Percentiles rank a stretch among this genome's conserved stretches.
These are phyloP conservation scores for Trametes sp. DNA, from an alignment of 1,284 basidiomycete genomes.

Conservation along the genomic window DNA sequence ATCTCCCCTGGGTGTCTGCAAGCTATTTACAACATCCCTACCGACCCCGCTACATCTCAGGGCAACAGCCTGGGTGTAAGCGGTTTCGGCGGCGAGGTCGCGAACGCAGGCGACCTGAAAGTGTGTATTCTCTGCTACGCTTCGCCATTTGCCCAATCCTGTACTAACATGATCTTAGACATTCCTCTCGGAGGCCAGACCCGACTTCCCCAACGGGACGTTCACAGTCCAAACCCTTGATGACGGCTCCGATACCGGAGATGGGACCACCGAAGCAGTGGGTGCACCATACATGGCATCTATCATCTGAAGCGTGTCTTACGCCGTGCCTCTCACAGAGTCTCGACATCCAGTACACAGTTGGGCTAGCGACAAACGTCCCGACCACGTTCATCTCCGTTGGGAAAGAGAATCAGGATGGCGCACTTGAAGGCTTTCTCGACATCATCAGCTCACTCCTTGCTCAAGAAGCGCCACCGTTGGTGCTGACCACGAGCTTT, in stretches of 20 bases:
- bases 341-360: slow-evolving; percentile 69
- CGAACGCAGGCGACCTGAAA: slow-evolving; percentile 53
- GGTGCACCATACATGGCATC: background rate
- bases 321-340: slow-evolving; percentile 36
- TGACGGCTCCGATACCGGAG: background rate
- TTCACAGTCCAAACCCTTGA: slow-evolving; percentile 6
- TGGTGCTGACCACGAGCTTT: slow-evolving; percentile 50
- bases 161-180: slow-evolving; percentile 41
- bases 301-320: background rate
- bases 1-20: slow-evolving; percentile 62
- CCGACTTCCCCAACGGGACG: slow-evolving; percentile 47
- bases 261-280: slow-evolving; percentile 12
- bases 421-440: slow-evolving; percentile 30
- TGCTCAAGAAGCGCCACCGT: slow-evolving; percentile 37
- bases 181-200: slow-evolving; percentile 54
- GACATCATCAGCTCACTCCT: slow-evolving; percentile 42
- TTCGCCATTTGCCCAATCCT: no score
- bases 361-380: slow-evolving; percentile 61
- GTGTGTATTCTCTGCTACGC: slow-evolving; percentile 32
- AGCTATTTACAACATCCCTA: slow-evolving; percentile 55
- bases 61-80: slow-evolving; percentile 59
- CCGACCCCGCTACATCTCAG: slow-evolving; percentile 49
- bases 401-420: slow-evolving; percentile 22
- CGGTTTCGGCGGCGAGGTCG: slow-evolving; percentile 59
- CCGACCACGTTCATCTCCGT: slow-evolving; percentile 26